Evolutionary conservation across 1,284 basidiomycete genomes (phyloP), one percentile per base, ranked within the genome.

Genomic region (Ceratobasidium sp.): DNA sequence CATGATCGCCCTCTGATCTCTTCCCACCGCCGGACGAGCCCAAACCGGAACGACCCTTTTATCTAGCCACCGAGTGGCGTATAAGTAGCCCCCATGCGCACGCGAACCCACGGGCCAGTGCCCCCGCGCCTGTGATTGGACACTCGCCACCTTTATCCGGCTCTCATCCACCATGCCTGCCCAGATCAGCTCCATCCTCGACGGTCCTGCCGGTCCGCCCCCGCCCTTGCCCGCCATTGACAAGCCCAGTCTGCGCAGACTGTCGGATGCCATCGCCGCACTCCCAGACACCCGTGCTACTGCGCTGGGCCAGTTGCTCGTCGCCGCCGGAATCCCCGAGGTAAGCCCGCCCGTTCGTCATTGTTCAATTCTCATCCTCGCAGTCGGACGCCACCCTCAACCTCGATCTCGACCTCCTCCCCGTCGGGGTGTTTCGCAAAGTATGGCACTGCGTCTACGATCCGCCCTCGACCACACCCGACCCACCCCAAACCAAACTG

Each of bases 401-500:
- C 13, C 58, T 62, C 45, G 58, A 62, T 31, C 58, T 62, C 58
- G 58, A 62, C n/a, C 25, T 45, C 2, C 58, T 62, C 58, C 58
- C 58, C 4, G 32, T 62, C 4, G 45, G 58, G 10, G 58, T 62
- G 8, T 62, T 62, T 29, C 43, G 58, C 43, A n/a, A 32, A 20
- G 58, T 62, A 22, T 62, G 58, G 58, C 58, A 62, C 43, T 62
- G 43, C 25, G 58, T 62, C 17, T 62, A 50, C 58, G 58, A 62
- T 31, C 58, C 58, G 7, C 27, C 57, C 4, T 15, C 27, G n/a
- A 29, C 58, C 17, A 10, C 58, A 20, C 40, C 38, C 2, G 12
- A 20, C 38, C 50, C 50, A 10, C 43, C 43, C 22, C 42, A 49
- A 45, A 62, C 45, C 45, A 35, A 40, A 34, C 58, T 17, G 15